A percentile compares a stretch with the other conserved stretches of the same genome.
phyloP scores from a whole-genome alignment of 352 stramenopile species.

The Blastocystis sp. region DNA sequence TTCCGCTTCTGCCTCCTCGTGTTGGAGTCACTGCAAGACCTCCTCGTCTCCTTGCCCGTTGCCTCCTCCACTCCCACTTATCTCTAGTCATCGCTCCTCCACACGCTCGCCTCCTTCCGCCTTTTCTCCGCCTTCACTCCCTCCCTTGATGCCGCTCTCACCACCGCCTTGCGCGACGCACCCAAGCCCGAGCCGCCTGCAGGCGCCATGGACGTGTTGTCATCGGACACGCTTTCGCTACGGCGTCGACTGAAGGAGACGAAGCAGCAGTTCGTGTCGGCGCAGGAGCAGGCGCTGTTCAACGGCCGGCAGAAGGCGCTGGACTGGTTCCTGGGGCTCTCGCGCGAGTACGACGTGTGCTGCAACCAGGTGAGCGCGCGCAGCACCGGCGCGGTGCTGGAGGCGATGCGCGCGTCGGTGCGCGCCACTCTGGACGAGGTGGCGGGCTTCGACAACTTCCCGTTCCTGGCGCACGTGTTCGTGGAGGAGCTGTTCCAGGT shows the following conservation, averaged over 20 bases:
- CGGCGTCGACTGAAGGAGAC: conserved; percentile 10
- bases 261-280: conserved; percentile 34
- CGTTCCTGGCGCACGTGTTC: conserved; percentile 40
- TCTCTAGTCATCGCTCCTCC: not conserved
- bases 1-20: not conserved
- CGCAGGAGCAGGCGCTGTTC: conserved; percentile 25
- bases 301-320: conserved; percentile 41
- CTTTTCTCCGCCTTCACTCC: not conserved
- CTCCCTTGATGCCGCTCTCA: not conserved
- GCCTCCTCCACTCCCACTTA: no score
- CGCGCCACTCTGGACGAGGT: not conserved
- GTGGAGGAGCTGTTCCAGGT: conserved; percentile 34
- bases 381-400: not conserved
- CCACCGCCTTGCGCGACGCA: not conserved
- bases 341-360: conserved; percentile 54
- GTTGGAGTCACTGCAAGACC: not conserved
- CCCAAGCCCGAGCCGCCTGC: not conserved
- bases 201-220: not conserved
- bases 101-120: not conserved
- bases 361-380: conserved; percentile 11
- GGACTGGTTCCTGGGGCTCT: conserved; percentile 42
- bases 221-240: not conserved
- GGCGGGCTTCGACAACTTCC: conserved; percentile 41
- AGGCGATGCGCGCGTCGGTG: conserved; percentile 9
- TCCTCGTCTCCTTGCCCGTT: not conserved